These are phyloP conservation scores for Tetrapisispora namnaoensis DNA, from an alignment of 805 yeast species.

Conservation along the genomic window DNA sequence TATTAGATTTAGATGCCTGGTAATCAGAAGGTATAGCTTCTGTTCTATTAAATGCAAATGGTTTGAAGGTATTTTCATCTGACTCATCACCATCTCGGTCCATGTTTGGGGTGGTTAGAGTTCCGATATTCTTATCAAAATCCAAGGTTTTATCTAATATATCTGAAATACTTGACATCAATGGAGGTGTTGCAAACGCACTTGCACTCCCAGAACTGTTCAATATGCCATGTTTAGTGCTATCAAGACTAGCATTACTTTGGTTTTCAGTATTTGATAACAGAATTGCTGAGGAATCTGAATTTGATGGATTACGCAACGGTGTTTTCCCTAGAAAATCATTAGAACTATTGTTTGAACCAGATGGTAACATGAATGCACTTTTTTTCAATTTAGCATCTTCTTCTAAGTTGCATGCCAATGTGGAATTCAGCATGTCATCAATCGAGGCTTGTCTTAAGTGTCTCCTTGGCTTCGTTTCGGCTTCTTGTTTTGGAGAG, in stretches of 20 bases:
- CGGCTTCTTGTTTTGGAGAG: not conserved
- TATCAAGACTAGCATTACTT: not conserved
- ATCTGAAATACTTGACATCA: not conserved
- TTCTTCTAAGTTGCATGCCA: slow-evolving; percentile 5
- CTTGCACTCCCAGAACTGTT: not conserved
- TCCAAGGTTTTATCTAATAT: slow-evolving; percentile 4
- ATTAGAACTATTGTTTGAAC: not conserved
- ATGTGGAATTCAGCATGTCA: slow-evolving; percentile 16
- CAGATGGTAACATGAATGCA: not conserved
- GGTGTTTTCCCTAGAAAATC: slow-evolving; percentile 18
- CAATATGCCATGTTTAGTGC: not conserved
- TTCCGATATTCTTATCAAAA: slow-evolving; percentile 3
- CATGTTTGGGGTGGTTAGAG: not conserved
- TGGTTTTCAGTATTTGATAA: not conserved
- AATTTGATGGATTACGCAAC: slow-evolving; percentile 9
- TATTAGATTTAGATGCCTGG: not conserved
- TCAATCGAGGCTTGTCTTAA: slow-evolving; percentile 12
- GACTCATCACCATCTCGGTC: not conserved
- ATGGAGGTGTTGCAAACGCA: not conserved
- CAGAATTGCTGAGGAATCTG: not conserved
- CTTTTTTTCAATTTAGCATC: slow-evolving; percentile 2
- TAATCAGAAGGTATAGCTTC: not conserved
- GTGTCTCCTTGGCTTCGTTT: slow-evolving; percentile 2
- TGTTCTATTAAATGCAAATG: slow-evolving; percentile 10
- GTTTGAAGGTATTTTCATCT: not conserved